These are phyloP conservation scores for Raphanus hybrid DNA, from an alignment of 441 rosid genomes.

Conservation along the genomic window DNA sequence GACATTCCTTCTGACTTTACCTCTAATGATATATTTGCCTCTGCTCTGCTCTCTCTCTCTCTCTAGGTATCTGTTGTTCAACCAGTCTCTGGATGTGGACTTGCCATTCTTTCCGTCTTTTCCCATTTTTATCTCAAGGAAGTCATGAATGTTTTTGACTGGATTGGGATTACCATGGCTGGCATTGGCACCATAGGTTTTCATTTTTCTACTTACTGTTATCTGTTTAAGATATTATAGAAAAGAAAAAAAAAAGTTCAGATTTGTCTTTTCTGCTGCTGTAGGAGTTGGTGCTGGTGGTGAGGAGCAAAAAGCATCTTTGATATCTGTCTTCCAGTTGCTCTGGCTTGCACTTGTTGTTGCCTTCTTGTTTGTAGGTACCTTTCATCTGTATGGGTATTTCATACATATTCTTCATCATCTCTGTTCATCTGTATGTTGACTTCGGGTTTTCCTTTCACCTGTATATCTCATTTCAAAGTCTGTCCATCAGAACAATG, in stretches of 20 bases:
- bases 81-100: conserved; percentile 98
- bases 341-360: conserved; percentile 80
- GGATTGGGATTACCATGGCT: conserved; percentile 93
- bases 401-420: conserved; percentile 4
- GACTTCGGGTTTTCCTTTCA: neutral
- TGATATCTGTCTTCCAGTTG: conserved; percentile 78
- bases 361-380: conserved; percentile 98
- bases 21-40: too few relatives aligned
- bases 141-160: conserved; percentile 89
- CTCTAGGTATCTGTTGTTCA: conserved; percentile 86
- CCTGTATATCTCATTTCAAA: conserved; percentile 3
- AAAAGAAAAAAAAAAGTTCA: too few relatives aligned
- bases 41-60: too few relatives aligned
- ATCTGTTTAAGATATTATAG: neutral
- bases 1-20: too few relatives aligned
- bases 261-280: conserved; percentile 13
- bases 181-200: conserved; percentile 83
- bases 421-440: conserved; percentile 4
- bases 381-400: conserved; percentile 52
- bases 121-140: conserved; percentile 97
- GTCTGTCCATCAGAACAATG: neutral
- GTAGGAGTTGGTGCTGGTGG: conserved; percentile 99
- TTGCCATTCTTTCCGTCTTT: conserved; percentile 87
- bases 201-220: conserved; percentile 1
- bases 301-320: conserved; percentile 80